A percentile compares a stretch with the other conserved stretches of the same genome.
These are phyloP conservation scores for Phylloporus arenicola DNA, from an alignment of 768 basidiomycete genomes.

Conservation along the genomic window DNA sequence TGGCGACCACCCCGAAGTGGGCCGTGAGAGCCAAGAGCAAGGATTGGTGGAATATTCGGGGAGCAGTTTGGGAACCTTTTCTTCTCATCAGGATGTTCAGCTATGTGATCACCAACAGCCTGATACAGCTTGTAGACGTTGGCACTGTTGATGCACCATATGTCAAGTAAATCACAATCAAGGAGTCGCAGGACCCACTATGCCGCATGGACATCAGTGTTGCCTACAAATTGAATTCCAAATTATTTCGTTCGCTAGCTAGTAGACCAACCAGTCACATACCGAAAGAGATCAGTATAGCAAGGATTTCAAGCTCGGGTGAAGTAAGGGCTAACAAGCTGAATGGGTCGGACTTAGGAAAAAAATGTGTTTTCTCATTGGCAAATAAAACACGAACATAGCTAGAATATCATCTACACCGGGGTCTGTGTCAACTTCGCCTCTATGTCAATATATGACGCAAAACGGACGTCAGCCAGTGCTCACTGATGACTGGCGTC, in stretches of 20 bases:
- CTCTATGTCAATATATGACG: slow-evolving; percentile 1
- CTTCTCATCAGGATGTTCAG: slow-evolving; percentile 46
- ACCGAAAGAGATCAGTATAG: slow-evolving; percentile 76
- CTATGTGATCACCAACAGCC: slow-evolving; percentile 54
- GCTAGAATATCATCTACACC: slow-evolving; percentile 81
- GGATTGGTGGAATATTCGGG: slow-evolving; percentile 47
- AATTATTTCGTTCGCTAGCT: background rate
- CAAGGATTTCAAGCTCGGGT: slow-evolving; percentile 77
- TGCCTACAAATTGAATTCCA: slow-evolving; percentile 42
- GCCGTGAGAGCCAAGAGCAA: slow-evolving; percentile 56
- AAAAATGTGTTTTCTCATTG: background rate
- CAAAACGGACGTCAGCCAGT: background rate
- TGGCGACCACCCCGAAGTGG: slow-evolving; percentile 71
- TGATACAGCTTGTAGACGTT: slow-evolving; percentile 78
- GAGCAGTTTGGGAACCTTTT: slow-evolving; percentile 60
- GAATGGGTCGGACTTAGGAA: slow-evolving; percentile 1
- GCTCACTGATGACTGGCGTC: slow-evolving; percentile 66
- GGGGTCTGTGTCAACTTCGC: slow-evolving; percentile 76
- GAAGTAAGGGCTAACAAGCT: slow-evolving; percentile 77
- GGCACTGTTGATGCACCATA: slow-evolving; percentile 34
- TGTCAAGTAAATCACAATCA: background rate
- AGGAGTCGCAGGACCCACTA: slow-evolving; percentile 31
- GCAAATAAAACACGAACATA: slow-evolving; percentile 45
- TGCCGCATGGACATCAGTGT: slow-evolving; percentile 59
- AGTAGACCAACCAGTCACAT: slow-evolving; percentile 16